Conservation (phyloP, 768 basidiomycete species). For the Paxillus rubicundulus region DNA sequence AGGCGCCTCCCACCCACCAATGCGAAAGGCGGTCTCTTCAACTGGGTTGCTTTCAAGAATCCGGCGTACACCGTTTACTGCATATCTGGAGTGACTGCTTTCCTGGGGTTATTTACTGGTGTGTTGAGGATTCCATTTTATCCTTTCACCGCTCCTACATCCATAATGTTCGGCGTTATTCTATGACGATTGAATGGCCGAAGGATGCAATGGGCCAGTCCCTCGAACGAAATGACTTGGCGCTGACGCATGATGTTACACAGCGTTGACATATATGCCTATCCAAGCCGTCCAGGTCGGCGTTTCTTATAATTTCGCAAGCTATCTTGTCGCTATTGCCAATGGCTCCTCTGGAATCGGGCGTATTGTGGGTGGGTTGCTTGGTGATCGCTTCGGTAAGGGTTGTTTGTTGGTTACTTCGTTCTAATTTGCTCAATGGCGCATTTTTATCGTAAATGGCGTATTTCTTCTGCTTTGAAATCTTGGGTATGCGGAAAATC, state of each 20-base stretch:
- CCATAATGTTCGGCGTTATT: neutral
- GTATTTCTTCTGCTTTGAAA: no score
- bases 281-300: slow-evolving; percentile 53
- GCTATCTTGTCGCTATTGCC: slow-evolving; percentile 66
- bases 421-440: neutral
- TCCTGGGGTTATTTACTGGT: slow-evolving; percentile 72
- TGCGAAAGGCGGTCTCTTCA: slow-evolving; percentile 56
- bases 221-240: no score
- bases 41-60: slow-evolving; percentile 47
- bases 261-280: slow-evolving; percentile 69
- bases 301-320: slow-evolving; percentile 47
- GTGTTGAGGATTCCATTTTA: slow-evolving; percentile 10
- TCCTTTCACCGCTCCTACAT: neutral
- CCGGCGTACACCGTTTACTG: slow-evolving; percentile 55
- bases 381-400: slow-evolving; percentile 55
- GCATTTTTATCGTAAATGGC: no score
- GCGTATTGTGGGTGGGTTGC: slow-evolving; percentile 49
- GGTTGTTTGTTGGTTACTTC: neutral
- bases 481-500: neutral
- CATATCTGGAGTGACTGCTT: slow-evolving; percentile 50
- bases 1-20: slow-evolving; percentile 55
- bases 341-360: slow-evolving; percentile 67
- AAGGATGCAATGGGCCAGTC: no score
- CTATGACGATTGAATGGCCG: neutral
- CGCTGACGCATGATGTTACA: neutral